Percentiles rank a stretch among this genome's conserved stretches.
phyloP scores from a whole-genome alignment of 208 protist species.

The Kentomonas sorsogonicus region DNA sequence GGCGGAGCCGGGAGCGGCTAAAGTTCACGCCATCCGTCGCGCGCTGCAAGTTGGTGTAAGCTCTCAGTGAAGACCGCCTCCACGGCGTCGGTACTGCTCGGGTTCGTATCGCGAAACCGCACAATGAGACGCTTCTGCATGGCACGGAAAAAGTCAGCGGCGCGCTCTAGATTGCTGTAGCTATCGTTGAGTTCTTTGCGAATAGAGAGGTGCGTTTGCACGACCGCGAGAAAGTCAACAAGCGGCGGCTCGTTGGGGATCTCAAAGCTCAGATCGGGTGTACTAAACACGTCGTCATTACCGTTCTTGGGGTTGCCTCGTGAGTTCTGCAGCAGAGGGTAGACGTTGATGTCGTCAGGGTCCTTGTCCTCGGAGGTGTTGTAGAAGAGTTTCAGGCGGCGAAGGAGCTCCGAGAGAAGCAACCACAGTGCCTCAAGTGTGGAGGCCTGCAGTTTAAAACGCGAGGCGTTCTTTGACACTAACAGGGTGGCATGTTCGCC shows the following conservation, averaged over 20 bases:
- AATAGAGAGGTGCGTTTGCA: conserved; percentile 77
- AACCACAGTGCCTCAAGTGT: conserved; percentile 88
- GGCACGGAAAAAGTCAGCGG: conserved; percentile 65
- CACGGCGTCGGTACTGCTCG: conserved; percentile 58
- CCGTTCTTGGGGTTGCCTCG: too few species aligned
- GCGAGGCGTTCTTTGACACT: conserved; percentile 87
- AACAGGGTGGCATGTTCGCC: conserved; percentile 88
- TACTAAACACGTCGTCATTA: too few species aligned
- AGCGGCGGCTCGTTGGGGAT: conserved; percentile 79
- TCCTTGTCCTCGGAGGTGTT: too few species aligned
- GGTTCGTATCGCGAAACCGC: conserved; percentile 88
- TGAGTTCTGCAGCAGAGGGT: too few species aligned
- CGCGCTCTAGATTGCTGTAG: conserved; percentile 29
- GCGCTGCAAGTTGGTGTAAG: conserved; percentile 57
- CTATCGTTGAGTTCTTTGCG: conserved; percentile 51
- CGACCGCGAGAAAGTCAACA: conserved; percentile 55
- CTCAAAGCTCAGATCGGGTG: conserved; percentile 29
- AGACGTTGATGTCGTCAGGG: too few species aligned
- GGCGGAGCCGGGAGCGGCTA: conserved; percentile 30
- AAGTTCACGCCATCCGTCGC: conserved; percentile 34
- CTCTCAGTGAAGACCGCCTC: conserved; percentile 77
- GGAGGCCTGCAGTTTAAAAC: conserved; percentile 81
- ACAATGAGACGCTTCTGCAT: conserved; percentile 91
- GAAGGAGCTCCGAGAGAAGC: conserved; percentile 60
- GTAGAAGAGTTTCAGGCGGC: conserved; percentile 51